Percentiles rank a stretch among this genome's conserved stretches.
Evolutionary conservation across 2,329 filamentous ascomycete species (phyloP).

Genomic region (Knoxdaviesia capensis): DNA sequence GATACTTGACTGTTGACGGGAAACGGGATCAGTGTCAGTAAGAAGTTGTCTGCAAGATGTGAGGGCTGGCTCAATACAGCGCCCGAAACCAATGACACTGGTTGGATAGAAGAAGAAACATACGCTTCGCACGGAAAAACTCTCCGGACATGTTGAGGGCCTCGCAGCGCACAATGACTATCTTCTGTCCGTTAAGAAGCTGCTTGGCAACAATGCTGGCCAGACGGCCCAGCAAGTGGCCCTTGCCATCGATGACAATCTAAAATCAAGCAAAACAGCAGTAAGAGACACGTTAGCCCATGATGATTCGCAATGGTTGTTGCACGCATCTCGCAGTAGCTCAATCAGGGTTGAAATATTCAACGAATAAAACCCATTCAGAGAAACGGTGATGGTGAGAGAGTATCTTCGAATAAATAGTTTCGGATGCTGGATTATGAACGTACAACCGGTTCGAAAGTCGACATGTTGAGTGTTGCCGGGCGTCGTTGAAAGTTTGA

Average conservation of each 20-base stretch:
- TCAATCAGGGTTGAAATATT: background rate
- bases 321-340: conserved; percentile 1
- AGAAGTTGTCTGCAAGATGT: background rate
- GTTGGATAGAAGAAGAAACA: conserved; percentile 24
- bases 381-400: background rate
- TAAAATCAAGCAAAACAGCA: background rate
- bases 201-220: conserved; percentile 98
- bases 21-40: conserved; percentile 1
- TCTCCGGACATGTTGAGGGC: conserved; percentile 99
- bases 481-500: conserved; percentile 12
- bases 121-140: conserved; percentile 99
- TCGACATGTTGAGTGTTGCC: conserved; percentile 37
- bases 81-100: background rate
- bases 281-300: background rate
- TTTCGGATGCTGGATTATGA: conserved; percentile 1
- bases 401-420: too few relatives aligned
- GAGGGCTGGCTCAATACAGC: background rate
- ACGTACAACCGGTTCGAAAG: conserved; percentile 54
- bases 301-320: background rate
- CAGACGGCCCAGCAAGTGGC: conserved; percentile 97
- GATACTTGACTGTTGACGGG: conserved; percentile 79
- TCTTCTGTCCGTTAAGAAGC: conserved; percentile 97
- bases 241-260: conserved; percentile 99
- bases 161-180: conserved; percentile 96
- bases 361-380: conserved; percentile 1